A percentile compares a stretch with the other conserved stretches of the same genome.
phyloP scores from a whole-genome alignment of 306 rosid species.

The Phaseolus lunatus region DNA sequence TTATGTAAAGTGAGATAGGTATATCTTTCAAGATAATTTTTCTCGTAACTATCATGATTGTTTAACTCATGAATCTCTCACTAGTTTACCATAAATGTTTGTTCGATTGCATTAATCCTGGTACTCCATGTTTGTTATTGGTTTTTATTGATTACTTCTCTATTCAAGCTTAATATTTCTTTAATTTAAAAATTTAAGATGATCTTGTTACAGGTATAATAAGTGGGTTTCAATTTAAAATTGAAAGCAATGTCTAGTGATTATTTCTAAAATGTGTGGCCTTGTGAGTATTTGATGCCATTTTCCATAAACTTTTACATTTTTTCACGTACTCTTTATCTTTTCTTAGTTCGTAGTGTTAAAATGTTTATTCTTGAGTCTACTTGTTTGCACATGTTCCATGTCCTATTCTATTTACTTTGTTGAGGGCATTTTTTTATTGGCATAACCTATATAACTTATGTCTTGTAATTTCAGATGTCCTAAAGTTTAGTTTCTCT shows the following conservation, averaged over 20 bases:
- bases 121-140: conserved; percentile 10
- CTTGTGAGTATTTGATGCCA: neutral
- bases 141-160: conserved; percentile 8
- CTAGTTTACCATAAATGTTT: conserved; percentile 19
- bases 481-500: neutral
- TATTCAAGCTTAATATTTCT: neutral
- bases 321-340: neutral
- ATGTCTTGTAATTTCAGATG: neutral
- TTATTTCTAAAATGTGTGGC: neutral
- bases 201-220: neutral
- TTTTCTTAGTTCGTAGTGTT: neutral
- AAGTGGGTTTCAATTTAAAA: neutral
- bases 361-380: neutral
- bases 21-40: conserved; percentile 22
- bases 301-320: conserved; percentile 2
- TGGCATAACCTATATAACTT: neutral
- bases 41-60: conserved; percentile 18
- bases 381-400: conserved; percentile 11
- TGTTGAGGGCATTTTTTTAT: conserved; percentile 2
- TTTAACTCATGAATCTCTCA: conserved; percentile 5
- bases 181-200: conserved; percentile 12
- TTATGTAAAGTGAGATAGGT: neutral
- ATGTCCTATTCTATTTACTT: neutral
- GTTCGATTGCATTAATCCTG: conserved; percentile 18
- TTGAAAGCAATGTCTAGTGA: neutral